These are phyloP conservation scores for Crotalaria pallida DNA, from an alignment of 306 rosid species.

Conservation along the genomic window DNA sequence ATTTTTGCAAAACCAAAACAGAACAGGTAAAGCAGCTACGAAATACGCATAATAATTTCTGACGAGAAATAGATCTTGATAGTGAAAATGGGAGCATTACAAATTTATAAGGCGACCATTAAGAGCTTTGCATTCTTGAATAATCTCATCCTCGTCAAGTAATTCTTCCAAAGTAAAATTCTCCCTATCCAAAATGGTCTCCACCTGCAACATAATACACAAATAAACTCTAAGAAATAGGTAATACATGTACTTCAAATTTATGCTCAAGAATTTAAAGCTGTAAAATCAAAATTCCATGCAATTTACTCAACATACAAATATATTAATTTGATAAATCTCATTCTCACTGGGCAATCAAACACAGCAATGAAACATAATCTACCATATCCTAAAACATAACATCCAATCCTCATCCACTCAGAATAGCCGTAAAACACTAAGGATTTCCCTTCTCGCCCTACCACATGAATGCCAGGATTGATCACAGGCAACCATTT, in stretches of 20 bases:
- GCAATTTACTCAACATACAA: background rate
- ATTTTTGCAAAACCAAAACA: background rate
- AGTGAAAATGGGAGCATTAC: slow-evolving; percentile 47
- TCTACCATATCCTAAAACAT: background rate
- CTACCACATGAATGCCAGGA: background rate
- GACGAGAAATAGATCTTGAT: slow-evolving; percentile 5
- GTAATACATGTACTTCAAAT: background rate
- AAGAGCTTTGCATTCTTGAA: slow-evolving; percentile 98
- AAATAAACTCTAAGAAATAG: background rate
- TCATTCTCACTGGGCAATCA: background rate
- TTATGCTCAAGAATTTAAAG: background rate
- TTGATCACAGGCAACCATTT: background rate
- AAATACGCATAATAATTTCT: background rate
- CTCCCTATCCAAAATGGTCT: slow-evolving; percentile 93
- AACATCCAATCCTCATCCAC: background rate
- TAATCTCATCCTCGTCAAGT: slow-evolving; percentile 96
- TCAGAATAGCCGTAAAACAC: background rate
- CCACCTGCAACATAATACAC: slow-evolving; percentile 64
- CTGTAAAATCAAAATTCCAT: background rate
- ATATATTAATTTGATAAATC: background rate
- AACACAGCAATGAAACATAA: background rate
- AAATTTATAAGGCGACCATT: slow-evolving; percentile 94
- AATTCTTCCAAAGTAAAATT: slow-evolving; percentile 86
- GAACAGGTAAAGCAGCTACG: slow-evolving; percentile 8
- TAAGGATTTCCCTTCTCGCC: background rate